Base-by-base conservation (phyloP, 768 basidiomycete genomes). In the Cantharellus anzutake region DNA sequence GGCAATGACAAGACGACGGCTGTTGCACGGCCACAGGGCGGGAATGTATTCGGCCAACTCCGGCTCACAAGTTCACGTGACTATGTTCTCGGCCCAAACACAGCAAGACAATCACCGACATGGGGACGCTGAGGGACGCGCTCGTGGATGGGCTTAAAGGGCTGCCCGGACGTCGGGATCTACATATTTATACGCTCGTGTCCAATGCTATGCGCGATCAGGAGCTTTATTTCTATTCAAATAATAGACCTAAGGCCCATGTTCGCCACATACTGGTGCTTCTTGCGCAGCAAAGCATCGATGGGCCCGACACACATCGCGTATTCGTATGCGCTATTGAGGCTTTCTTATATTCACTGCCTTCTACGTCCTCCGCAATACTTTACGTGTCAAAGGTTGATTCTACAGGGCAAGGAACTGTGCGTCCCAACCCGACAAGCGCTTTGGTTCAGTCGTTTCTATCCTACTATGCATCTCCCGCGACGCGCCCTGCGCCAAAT, bases 321-420 rank as follows among this genome's bases (percentile, higher is more conserved):
- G 74, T 87, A 1, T 74, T 92, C 58, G 81, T 88, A 40, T 76
- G 82, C 2, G 92, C 79, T n/a, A 76, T 96, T 61, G 88, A 93
- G 68, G 85, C 80, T 0, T 76, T 70, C 42, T 69, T 92, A 37
- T 93, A 89, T 74, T 77, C 78, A 55, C 67, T 93, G 56, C 84
- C 88, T 2, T 64, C 78, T 3, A 83, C 86, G 1, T 74, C 75
- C 2, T 78, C 78, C 59, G 80, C 80, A 2, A 77, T 97, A 41
- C 70, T 98, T 40, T 96, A 98, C 69, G 75, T 99, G 57, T 87
- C 88, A 56, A 99, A 99, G 72, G 82, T 96, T 58, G 96, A 99
- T 69, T 82, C 91, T 5, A 89, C 93, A 0, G 93, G 93, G 0
- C 82, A 92, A 68, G 52, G 11, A 7, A 77, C 74, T 4, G 4